A percentile compares a stretch with the other conserved stretches of the same genome.
Evolutionary conservation across 2,329 filamentous ascomycete species (phyloP).

Genomic region (Colletotrichum phormii): DNA sequence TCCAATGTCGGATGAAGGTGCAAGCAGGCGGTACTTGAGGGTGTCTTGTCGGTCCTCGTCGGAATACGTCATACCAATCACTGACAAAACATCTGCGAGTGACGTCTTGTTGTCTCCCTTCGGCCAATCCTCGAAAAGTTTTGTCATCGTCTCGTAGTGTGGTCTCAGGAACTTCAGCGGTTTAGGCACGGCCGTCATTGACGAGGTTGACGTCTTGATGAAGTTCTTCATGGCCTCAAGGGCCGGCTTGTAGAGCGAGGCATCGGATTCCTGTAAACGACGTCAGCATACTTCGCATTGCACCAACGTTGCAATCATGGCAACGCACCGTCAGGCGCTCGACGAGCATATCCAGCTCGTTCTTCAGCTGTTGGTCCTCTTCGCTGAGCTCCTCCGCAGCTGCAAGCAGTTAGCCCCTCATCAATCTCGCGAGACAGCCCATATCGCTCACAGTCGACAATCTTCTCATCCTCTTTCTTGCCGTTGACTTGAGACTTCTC

Average conservation of each 20-base stretch:
- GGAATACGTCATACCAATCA: conserved; percentile 98
- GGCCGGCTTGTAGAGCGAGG: conserved; percentile 88
- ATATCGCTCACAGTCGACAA: conserved; percentile 49
- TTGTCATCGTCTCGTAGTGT: conserved; percentile 91
- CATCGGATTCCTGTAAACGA: conserved; percentile 79
- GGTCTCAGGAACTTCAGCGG: conserved; percentile 97
- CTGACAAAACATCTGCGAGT: conserved; percentile 94
- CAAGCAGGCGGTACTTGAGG: conserved; percentile 91
- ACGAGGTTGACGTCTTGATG: conserved; percentile 99
- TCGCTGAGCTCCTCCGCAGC: conserved; percentile 90
- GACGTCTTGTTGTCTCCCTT: conserved; percentile 86
- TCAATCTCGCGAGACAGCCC: not conserved
- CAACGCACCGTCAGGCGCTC: conserved; percentile 85
- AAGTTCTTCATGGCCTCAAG: conserved; percentile 97
- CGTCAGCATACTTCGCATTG: not conserved
- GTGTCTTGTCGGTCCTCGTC: conserved; percentile 97
- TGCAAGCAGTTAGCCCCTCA: conserved; percentile 50
- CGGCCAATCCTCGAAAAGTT: conserved; percentile 91
- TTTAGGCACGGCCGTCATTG: conserved; percentile 99
- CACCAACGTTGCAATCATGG: not conserved
- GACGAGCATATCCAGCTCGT: conserved; percentile 96
- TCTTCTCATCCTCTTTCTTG: conserved; percentile 80
- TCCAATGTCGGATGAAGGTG: conserved; percentile 90
- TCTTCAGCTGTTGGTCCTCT: conserved; percentile 98
- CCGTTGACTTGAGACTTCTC: conserved; percentile 78